These are phyloP conservation scores for Didymosphaeria variabile DNA, from an alignment of 2,329 filamentous ascomycete genomes.

Conservation along the genomic window DNA sequence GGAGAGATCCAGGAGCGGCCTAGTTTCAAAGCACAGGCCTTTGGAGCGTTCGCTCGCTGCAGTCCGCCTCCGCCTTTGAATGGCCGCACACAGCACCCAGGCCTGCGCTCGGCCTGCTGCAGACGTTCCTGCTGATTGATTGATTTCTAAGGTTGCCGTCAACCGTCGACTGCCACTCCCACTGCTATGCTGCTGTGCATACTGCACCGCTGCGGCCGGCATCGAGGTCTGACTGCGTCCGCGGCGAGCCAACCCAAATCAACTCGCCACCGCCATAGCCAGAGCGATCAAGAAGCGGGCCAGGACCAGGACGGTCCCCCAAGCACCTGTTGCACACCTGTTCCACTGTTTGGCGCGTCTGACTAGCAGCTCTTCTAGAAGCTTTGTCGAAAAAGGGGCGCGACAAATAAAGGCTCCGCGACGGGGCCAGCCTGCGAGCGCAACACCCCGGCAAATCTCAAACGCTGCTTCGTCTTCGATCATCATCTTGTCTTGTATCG, in stretches of 20 bases:
- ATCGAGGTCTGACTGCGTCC: background rate
- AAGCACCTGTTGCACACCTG: constrained; percentile 14
- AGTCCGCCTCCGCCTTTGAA: constrained; percentile 12
- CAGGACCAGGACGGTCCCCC: constrained; percentile 1
- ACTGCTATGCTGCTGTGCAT: background rate
- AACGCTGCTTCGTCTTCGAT: constrained; percentile 33
- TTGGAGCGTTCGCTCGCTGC: constrained; percentile 3
- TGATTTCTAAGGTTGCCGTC: background rate
- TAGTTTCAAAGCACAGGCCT: constrained; percentile 4
- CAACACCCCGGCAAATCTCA: constrained; percentile 30
- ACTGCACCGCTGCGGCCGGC: background rate
- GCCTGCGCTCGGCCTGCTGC: background rate
- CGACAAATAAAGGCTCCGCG: constrained; percentile 29
- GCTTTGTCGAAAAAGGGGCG: constrained; percentile 44
- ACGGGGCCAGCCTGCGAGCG: constrained; percentile 28
- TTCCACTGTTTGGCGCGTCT: constrained; percentile 27
- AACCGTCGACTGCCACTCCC: background rate
- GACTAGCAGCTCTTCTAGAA: constrained; percentile 51
- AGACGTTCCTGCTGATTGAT: background rate
- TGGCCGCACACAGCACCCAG: background rate
- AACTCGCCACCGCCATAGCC: constrained; percentile 1
- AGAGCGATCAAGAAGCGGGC: constrained; percentile 8
- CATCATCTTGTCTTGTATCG: constrained; percentile 14
- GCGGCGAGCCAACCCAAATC: background rate
- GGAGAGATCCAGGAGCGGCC: constrained; percentile 6